Evolutionary conservation across 306 rosid species (phyloP), one percentile per base, ranked within the genome.

Genomic region (Dalbergia cultrata): DNA sequence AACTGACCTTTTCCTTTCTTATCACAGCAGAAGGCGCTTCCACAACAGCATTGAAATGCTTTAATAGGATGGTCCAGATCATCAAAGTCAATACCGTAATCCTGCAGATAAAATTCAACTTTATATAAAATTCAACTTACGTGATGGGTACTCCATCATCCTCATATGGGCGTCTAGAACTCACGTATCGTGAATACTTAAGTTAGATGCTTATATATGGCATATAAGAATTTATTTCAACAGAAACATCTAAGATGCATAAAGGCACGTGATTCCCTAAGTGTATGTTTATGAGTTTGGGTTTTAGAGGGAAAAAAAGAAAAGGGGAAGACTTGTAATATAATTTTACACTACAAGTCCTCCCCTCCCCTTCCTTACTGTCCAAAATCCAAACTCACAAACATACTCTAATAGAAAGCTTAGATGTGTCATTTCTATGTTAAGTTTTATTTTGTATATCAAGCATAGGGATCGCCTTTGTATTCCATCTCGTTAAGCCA

Each of bases 1-100:
- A 18, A 67, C 88, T 77, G 17, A 82, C 90, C 92, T 87, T 88
- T 83, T 7, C 54, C 21, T 54, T 89, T 49, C 70, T 72, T 75
- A 64, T 76, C 85, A 65, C 85, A 63, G 87, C 97, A 93, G 16
- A 22, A 85, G 18, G 47, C 13, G 66, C 97, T 93, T 75, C 92
- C 90, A 73, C 97, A 93, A 72, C 67, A 39, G 59, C 97, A 93
- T 13, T 31, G 74, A 83, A 93, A 93, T 67, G 97, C 97, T 82
- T 91, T 72, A 37, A 93, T 79, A 41, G 94, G 94, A 78, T 93
- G 97, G 31, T 84, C 76, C n/a, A 62, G 45, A 77, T 93, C 97
- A 56, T 77, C 87, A 78, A 93, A 93, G 75, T 93, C 94, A 78
- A 93, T 90, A 41, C 87, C 89, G 78, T 93, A 93, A 78, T 93